A percentile compares a stretch with the other conserved stretches of the same genome.
Evolutionary conservation across 2,329 filamentous ascomycete genomes (phyloP).

Genomic region (Ceratocystis albifundus): DNA sequence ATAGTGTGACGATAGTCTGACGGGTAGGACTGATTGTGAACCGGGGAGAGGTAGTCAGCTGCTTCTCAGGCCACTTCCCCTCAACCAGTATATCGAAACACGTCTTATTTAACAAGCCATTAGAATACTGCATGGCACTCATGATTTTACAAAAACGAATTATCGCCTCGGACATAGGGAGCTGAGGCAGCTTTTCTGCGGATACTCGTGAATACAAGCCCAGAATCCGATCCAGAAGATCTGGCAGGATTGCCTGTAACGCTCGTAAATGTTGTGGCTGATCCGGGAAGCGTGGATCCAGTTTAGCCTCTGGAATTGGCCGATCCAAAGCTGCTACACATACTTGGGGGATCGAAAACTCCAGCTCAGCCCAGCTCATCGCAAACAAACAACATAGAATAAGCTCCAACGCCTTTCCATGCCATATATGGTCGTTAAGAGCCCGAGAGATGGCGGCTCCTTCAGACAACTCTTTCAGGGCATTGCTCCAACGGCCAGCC

Average conservation of each 20-base stretch:
- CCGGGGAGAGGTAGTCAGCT: slow-evolving; percentile 42
- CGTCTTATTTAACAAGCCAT: slow-evolving; percentile 49
- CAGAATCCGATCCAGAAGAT: slow-evolving; percentile 62
- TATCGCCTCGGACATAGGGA: slow-evolving; percentile 60
- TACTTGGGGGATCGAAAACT: slow-evolving; percentile 62
- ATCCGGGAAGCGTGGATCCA: slow-evolving; percentile 30
- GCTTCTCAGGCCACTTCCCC: slow-evolving; percentile 44
- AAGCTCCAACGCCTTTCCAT: slow-evolving; percentile 85
- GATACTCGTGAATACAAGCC: slow-evolving; percentile 61
- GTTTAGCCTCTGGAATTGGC: slow-evolving; percentile 32
- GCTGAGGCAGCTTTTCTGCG: slow-evolving; percentile 56
- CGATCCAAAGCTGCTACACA: slow-evolving; percentile 44
- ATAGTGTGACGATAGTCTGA: slow-evolving; percentile 50
- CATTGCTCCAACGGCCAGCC: slow-evolving; percentile 81
- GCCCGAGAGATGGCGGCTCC: slow-evolving; percentile 65
- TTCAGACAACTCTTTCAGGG: slow-evolving; percentile 70
- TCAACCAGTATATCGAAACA: slow-evolving; percentile 55
- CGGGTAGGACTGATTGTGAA: slow-evolving; percentile 46
- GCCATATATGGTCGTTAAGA: slow-evolving; percentile 89
- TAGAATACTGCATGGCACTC: slow-evolving; percentile 52
- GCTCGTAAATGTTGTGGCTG: slow-evolving; percentile 45
- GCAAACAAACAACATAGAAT: slow-evolving; percentile 73
- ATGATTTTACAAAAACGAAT: slow-evolving; percentile 63
- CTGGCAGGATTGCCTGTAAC: slow-evolving; percentile 52
- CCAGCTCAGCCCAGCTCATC: slow-evolving; percentile 69